Conservation (phyloP, 2,329 filamentous ascomycete species). For the Dactylellina parvicollis region DNA sequence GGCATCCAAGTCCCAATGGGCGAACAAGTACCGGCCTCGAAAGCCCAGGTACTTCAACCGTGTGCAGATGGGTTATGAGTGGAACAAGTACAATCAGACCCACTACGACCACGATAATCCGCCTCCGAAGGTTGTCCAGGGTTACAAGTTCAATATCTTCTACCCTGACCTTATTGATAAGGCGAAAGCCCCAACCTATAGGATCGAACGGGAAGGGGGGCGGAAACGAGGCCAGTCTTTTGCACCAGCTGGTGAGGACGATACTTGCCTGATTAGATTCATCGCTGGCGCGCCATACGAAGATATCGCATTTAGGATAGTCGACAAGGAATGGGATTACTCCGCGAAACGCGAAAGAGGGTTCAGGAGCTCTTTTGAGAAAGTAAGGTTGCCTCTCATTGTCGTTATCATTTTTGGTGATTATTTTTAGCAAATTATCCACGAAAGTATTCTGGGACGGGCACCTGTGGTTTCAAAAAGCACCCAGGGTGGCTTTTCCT, state of each 20-base stretch:
- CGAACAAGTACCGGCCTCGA: slow-evolving; percentile 82
- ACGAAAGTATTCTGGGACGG: background rate
- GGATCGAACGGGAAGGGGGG: slow-evolving; percentile 92
- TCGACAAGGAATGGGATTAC: slow-evolving; percentile 99
- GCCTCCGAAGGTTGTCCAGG: slow-evolving; percentile 96
- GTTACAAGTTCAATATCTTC: slow-evolving; percentile 99
- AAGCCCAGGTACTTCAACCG: slow-evolving; percentile 98
- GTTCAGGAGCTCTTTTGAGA: slow-evolving; percentile 96
- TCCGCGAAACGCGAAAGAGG: slow-evolving; percentile 93
- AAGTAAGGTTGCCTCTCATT: slow-evolving; percentile 70
- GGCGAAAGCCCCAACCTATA: slow-evolving; percentile 91
- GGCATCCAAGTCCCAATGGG: slow-evolving; percentile 76
- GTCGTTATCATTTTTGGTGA: slow-evolving; percentile 13
- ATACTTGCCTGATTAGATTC: slow-evolving; percentile 96
- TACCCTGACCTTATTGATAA: slow-evolving; percentile 97
- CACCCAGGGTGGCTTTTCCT: background rate
- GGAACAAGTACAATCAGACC: slow-evolving; percentile 99
- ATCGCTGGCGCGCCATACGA: slow-evolving; percentile 95
- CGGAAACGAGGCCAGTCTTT: slow-evolving; percentile 89
- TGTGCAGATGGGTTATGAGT: slow-evolving; percentile 98
- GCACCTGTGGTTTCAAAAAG: slow-evolving; percentile 9
- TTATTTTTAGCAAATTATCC: slow-evolving; percentile 13
- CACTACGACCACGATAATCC: slow-evolving; percentile 99
- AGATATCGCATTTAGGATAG: slow-evolving; percentile 95
- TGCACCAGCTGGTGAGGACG: slow-evolving; percentile 91